Base-by-base conservation (phyloP, 2,329 filamentous ascomycete genomes). In the Penicillium thymicola region DNA sequence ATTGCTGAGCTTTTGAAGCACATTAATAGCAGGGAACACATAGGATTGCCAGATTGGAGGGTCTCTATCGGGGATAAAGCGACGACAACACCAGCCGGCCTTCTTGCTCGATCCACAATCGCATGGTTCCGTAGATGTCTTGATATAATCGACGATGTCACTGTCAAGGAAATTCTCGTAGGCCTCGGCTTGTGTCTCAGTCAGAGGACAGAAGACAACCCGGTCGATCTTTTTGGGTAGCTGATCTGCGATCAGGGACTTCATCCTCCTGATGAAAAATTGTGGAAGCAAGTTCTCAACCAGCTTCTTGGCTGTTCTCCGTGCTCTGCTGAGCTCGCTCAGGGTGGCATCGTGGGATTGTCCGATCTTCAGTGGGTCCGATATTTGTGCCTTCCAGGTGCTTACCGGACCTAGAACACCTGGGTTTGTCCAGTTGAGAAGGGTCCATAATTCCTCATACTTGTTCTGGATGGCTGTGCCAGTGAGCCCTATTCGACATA, bases 381-480 rank as follows among this genome's bases (percentile, higher is more conserved):
- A 87, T 57, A 99, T 90, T 37, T 83, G 85, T 21, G 82, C 80
- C 66, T 86, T 88, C 94, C 94, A 99, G 41, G 89, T 89, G 5
- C 82, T 78, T 10, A 89, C 75, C 0, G 85, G 83, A 0, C 86
- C 85, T 60, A 89, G 82, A 38, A 74, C 76, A 0, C 92, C 93
- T 0, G 94, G 94, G 65, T 95, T 94, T 0, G 92, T 92, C 94
- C 94, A 99, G 70, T 99, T 96, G 3, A 99, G 79, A 0, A 99
- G 79, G 0, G 92, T 95, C 93, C 93, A 99, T 0, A 99, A 81
- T 72, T 99, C 94, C 70, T 97, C 91, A 71, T 99, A 99, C 63
- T 90, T 94, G 73, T 99, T 99, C 70, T 99, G 94, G 43, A 99
- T 97, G 0, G 93, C 93, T 0, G 94, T 99, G 2, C 94, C 94